Percentiles rank a stretch among this genome's conserved stretches.
Conservation (phyloP, 345 rosid species). For the Gossypium bickii region DNA sequence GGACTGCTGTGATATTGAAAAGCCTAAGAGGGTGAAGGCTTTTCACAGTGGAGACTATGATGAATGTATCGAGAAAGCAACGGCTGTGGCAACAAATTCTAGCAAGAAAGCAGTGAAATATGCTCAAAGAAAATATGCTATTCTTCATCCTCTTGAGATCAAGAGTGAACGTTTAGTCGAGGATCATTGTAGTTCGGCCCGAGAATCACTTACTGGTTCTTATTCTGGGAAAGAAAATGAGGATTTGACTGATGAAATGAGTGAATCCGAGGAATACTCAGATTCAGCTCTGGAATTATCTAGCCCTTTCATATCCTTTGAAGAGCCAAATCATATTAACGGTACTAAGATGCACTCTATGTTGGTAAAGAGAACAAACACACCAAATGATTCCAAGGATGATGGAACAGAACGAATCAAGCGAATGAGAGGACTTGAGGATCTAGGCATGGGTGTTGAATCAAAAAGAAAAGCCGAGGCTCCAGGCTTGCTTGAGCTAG, state of each 20-base stretch:
- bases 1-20: conserved; percentile 95
- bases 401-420: conserved; percentile 86
- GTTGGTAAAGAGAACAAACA: conserved; percentile 67
- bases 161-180: conserved; percentile 63
- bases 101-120: conserved; percentile 69
- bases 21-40: conserved; percentile 86
- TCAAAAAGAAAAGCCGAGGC: conserved; percentile 38
- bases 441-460: conserved; percentile 63
- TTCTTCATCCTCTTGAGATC: conserved; percentile 82
- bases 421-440: conserved; percentile 98
- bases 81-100: conserved; percentile 60
- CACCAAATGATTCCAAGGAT: conserved; percentile 94
- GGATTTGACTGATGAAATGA: conserved; percentile 31
- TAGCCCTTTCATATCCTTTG: conserved; percentile 60
- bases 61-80: conserved; percentile 75
- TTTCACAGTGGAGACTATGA: conserved; percentile 98
- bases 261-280: conserved; percentile 37
- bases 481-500: conserved; percentile 26
- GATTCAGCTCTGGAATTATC: conserved; percentile 62
- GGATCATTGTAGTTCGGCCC: conserved; percentile 37
- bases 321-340: conserved; percentile 44
- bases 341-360: conserved; percentile 45
- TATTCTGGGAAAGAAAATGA: conserved; percentile 47
- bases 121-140: conserved; percentile 92
- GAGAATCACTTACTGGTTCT: conserved; percentile 48